Evolutionary conservation across 345 rosid species (phyloP), one percentile per base, ranked within the genome.

Genomic region (Carallia pectinifolia): DNA sequence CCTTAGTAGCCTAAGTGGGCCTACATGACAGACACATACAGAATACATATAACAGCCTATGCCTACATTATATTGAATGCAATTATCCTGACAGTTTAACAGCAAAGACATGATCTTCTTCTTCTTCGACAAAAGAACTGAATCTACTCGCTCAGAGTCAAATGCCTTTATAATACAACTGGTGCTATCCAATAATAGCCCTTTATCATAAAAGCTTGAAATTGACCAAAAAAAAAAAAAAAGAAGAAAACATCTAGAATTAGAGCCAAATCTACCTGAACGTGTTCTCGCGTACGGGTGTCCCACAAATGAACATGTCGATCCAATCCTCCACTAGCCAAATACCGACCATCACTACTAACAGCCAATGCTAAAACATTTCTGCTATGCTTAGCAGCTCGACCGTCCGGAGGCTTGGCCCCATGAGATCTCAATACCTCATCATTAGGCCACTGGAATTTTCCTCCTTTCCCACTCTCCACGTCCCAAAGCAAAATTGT

Each of bases 271-370:
- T 62, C 54, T 79, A 92, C 99, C 93, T 88, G 98, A 71, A 90
- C 58, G 70, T 96, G 96, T 72, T 93, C 81, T 58, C 85, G 83
- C 33, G 92, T 90, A 19, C 99, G 95, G 36, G 88, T 80, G 62
- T 96, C 99, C 99, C 98, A 93, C 70, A 96, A 71, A 75, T 96
- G 99, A 88, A 96, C 84, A 74, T 93, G 99, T 30, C 98, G 85
- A 68, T 96, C 99, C 62, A 88, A 77, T 66, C 99, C 99, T 48
- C 98, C 99, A 62, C 86, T 88, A 2, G 98, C 98, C 85, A 96
- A 85, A 77, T 92, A 89, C 53, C 95, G 88, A 62, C 97, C 97
- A 81, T 96, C 99, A 15, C 88, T 82, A 79, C 98, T 89, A 76
- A 85, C 87, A 70, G 98, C 97, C 79, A 96, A 84, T 13, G 96